Conservation (phyloP, 129 eudicot genomes). For the Daucus carota region DNA sequence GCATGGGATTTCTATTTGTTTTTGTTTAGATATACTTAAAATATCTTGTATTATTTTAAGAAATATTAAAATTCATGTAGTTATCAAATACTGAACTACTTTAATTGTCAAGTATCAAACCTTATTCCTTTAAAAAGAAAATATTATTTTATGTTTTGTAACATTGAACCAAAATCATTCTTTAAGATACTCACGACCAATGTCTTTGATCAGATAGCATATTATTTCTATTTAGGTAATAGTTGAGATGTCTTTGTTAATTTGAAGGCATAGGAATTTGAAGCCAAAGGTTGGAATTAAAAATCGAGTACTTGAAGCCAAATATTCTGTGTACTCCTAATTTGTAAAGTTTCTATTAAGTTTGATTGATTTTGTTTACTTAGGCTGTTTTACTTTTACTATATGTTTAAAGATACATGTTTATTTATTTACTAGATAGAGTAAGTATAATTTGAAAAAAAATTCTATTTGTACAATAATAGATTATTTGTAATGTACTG, state of each 20-base stretch:
- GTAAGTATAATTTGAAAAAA: too few species aligned
- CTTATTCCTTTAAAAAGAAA: neutral
- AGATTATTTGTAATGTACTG: neutral
- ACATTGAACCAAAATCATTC: neutral
- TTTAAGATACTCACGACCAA: neutral
- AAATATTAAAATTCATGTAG: too few species aligned
- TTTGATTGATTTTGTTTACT: too few species aligned
- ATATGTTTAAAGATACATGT: neutral
- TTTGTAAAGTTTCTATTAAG: too few species aligned
- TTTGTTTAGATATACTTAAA: too few species aligned
- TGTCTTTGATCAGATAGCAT: neutral
- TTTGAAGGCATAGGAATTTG: neutral
- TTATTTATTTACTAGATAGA: too few species aligned
- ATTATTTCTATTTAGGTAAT: neutral
- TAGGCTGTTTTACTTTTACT: neutral
- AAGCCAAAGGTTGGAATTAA: neutral
- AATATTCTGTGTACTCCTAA: neutral
- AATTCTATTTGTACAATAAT: too few species aligned
- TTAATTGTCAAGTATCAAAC: neutral
- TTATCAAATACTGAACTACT: neutral
- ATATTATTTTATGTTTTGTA: too few species aligned
- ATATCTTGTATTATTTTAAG: too few species aligned
- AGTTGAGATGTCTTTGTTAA: neutral
- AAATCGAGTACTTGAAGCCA: neutral
- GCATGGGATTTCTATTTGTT: neutral